Evolutionary conservation across 257 asterid species (phyloP).

Genomic region (Datura wrightii): DNA sequence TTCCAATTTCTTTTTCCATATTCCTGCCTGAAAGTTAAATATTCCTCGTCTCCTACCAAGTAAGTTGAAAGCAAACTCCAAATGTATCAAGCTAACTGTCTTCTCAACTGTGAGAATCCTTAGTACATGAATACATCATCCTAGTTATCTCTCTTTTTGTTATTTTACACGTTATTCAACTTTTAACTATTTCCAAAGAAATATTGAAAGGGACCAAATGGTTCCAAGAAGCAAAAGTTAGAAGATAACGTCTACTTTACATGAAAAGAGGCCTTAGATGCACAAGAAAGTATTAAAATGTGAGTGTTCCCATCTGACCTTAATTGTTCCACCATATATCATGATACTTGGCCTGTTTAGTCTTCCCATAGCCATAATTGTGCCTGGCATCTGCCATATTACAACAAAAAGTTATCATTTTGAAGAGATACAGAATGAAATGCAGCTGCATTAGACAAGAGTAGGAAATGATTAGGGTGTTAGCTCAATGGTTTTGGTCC

Average conservation of each 20-base stretch:
- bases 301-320: constrained; percentile 57
- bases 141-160: background rate
- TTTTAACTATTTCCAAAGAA: background rate
- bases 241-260: constrained; percentile 20
- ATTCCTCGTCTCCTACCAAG: background rate
- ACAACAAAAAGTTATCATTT: background rate
- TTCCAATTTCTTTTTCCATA: background rate
- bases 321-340: constrained; percentile 98
- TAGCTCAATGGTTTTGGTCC: constrained; percentile 1
- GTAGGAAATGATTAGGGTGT: background rate
- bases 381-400: constrained; percentile 93
- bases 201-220: background rate
- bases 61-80: background rate
- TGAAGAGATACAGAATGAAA: constrained; percentile 11
- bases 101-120: background rate
- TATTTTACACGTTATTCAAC: background rate
- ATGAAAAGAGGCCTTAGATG: background rate
- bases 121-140: background rate
- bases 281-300: background rate
- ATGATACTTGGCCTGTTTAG: constrained; percentile 97
- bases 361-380: constrained; percentile 99
- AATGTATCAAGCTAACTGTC: background rate
- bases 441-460: background rate
- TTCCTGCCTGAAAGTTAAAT: background rate
- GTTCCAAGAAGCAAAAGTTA: background rate